Base-by-base conservation (phyloP, 1,284 basidiomycete species). In the Marasmius fiardii region DNA sequence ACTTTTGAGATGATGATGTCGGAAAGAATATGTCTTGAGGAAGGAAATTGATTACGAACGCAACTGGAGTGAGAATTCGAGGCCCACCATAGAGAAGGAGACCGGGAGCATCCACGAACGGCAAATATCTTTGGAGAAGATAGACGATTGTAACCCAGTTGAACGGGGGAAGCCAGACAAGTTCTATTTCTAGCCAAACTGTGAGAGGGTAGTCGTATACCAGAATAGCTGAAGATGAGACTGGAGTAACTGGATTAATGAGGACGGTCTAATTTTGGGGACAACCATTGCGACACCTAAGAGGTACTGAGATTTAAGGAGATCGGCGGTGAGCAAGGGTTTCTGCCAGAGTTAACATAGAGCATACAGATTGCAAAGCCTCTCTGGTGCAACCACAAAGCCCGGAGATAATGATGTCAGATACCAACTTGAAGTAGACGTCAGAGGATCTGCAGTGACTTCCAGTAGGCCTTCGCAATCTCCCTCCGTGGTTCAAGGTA, bases 131-230 rank as follows among this genome's bases (percentile, higher is more conserved):
- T 31, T 56, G 55, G 6, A 52, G 7, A 11, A 52, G 20, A 39
- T 37, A 56, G 43, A 56, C 23, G n/a, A 31, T 6, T 24, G 44
- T 56, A n/a, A 51, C 14, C 50, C 41, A 49, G 16, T 14, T 48
- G 14, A 23, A 41, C 8, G 51, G 28, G 4, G 23, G 5, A 5
- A 34, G 28, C 55, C 55, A 56, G 11, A 56, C 35, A 18, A 48
- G 33, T 37, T 53, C 24, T 26, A 44, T 21, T 39, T 56, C 55
- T n/a, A 56, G 28, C 31, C 31, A 20, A 33, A 56, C 16, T 14
- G 55, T 56, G 24, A 56, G 39, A 33, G 44, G 33, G 23, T 52
- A 56, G 43, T 56, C 55, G 16, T 56, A 56, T 11, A 52, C 21
- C 11, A 56, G 43, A 14, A 56, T 18, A 21, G 55, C 11, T 10